A percentile compares a stretch with the other conserved stretches of the same genome.
phyloP scores from a whole-genome alignment of 257 asterid genomes.

The Mentha longifolia region DNA sequence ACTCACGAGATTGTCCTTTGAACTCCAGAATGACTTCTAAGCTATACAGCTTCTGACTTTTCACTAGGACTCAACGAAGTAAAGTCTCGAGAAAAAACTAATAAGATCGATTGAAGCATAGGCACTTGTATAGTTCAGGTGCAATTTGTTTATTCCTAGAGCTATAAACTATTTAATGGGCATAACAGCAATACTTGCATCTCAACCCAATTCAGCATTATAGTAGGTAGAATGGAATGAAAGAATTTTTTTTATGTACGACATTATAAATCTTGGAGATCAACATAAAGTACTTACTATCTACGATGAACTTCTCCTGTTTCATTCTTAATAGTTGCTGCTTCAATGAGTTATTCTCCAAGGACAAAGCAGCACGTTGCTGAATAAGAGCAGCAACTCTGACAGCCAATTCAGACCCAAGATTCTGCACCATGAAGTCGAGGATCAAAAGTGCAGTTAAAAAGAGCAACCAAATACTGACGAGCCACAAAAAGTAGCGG shows the following conservation, averaged over 20 bases:
- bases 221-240: constrained; percentile 3
- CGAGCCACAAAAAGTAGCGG: background rate
- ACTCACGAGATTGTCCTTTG: background rate
- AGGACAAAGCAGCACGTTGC: constrained; percentile 57
- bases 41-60: background rate
- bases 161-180: background rate
- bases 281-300: constrained; percentile 49
- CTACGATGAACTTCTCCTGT: constrained; percentile 60
- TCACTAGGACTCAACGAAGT: background rate
- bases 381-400: constrained; percentile 60
- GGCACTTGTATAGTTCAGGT: background rate
- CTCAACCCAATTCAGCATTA: no score
- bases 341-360: constrained; percentile 73
- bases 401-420: constrained; percentile 66
- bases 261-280: background rate
- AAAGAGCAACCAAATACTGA: constrained; percentile 4
- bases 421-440: constrained; percentile 48
- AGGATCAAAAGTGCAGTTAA: constrained; percentile 13
- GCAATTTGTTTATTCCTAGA: background rate
- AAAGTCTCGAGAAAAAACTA: no score
- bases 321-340: constrained; percentile 59
- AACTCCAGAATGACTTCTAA: background rate
- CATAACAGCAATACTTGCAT: background rate
- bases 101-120: background rate
- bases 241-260: background rate